Evolutionary conservation across 106 monocot species (phyloP).

Genomic region (Triglochin maritima): DNA sequence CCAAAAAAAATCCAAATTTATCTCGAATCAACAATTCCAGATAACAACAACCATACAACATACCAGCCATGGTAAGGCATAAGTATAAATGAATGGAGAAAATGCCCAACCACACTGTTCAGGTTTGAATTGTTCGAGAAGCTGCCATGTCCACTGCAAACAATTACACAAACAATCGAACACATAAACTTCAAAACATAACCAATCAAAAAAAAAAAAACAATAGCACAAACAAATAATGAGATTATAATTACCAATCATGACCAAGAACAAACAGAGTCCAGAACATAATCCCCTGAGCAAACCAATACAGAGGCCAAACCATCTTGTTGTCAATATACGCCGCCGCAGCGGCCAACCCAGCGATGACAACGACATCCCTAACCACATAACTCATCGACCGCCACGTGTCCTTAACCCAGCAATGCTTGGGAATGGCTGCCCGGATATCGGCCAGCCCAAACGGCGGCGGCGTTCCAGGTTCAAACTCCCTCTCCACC

Average conservation of each 20-base stretch:
- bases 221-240: not conserved
- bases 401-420: constrained; percentile 43
- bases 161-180: not conserved
- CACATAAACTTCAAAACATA: too few relatives aligned
- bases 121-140: constrained; percentile 60
- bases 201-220: not conserved
- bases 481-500: constrained; percentile 25
- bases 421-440: constrained; percentile 61
- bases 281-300: constrained; percentile 87
- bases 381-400: constrained; percentile 49
- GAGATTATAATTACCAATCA: constrained; percentile 38
- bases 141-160: constrained; percentile 82
- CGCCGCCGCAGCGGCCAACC: constrained; percentile 27
- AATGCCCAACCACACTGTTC: constrained; percentile 78
- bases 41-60: not conserved
- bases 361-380: constrained; percentile 32
- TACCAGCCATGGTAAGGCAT: constrained; percentile 97
- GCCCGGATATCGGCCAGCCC: constrained; percentile 55
- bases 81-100: constrained; percentile 84
- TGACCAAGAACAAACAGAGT: constrained; percentile 78
- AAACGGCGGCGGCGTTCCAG: constrained; percentile 50
- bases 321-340: constrained; percentile 13
- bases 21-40: not conserved
- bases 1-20: too few relatives aligned
- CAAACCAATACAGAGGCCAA: constrained; percentile 60